Evolutionary conservation across 208 protist genomes (phyloP), one percentile per base, ranked within the genome.

Genomic region (Crithidia sp.): DNA sequence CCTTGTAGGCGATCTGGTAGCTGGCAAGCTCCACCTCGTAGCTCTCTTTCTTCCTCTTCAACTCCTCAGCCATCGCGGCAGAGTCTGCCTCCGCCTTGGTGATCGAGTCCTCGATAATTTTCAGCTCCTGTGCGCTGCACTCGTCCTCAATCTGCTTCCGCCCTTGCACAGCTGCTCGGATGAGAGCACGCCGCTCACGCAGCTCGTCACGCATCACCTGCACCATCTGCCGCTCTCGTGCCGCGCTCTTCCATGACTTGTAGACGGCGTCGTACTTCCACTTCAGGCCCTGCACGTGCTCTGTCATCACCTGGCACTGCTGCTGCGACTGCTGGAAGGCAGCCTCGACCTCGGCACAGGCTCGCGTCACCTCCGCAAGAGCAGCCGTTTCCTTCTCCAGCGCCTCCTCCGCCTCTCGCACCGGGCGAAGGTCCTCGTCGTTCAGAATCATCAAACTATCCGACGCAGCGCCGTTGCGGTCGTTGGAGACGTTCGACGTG

Each of bases 1-100:
- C 84, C 64, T 91, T 91, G 80, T 82, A 90, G 3, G 89, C 89
- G 45, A 94, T 90, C 76, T 94, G 86, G 40, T 86, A 91, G 8
- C 84, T 75, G 14, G 84, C 86, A 7, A 94, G 79, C 56, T 94
- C 86, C 13, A 94, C 64, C 56, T 94, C 89, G 54, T 92, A 72
- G 57, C 61, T 74, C 0, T 60, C 63, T 54, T 79, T 81, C 55
- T 81, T 78, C 28, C 73, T 50, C 13, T 77, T 71, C 28, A 90
- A 28, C 61, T 90, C 86, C 17, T 49, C 37, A 6, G 44, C 16
- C 47, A 75, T 67, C n/a, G 47, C 63, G 0, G 59, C 45, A 3
- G 76, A 76, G 19, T 83, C 76, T 0, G 50, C 77, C 28, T 79
- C 45, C 4, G 78, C 71, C 13, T 44, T 66, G 0, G 71, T 44